Conservation (phyloP, 2,329 filamentous ascomycete genomes). For the Septoria linicola region DNA sequence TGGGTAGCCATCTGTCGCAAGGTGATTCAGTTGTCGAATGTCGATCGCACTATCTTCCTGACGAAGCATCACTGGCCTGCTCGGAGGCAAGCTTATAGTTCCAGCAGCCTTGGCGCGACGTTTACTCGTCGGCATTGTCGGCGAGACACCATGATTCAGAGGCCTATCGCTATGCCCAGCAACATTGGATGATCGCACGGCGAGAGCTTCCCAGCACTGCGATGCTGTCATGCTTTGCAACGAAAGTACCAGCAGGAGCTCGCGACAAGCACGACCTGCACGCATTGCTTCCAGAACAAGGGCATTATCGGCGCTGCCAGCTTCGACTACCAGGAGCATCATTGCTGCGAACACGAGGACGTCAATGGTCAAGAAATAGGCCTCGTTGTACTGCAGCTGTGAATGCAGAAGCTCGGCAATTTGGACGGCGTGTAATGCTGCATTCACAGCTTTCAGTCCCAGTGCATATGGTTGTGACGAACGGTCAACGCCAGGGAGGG, state of each 20-base stretch:
- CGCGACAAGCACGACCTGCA: conserved; percentile 15
- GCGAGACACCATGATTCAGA: not conserved
- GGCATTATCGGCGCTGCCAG: conserved; percentile 9
- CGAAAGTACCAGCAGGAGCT: conserved; percentile 19
- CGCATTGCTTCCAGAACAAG: conserved; percentile 17
- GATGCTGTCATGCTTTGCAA: conserved; percentile 17
- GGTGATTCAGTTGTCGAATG: too few species aligned
- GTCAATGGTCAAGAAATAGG: conserved; percentile 21
- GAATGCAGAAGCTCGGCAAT: conserved; percentile 22
- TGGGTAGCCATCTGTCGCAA: too few species aligned
- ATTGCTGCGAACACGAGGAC: conserved; percentile 22
- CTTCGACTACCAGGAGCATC: conserved; percentile 20
- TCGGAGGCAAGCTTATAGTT: not conserved
- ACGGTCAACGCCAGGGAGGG: conserved; percentile 1
- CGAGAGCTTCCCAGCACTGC: conserved; percentile 22
- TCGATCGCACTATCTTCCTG: conserved; percentile 5
- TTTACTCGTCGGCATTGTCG: not conserved
- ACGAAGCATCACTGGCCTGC: not conserved
- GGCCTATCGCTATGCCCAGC: not conserved
- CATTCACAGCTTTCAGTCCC: conserved; percentile 16
- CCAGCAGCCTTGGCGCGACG: not conserved
- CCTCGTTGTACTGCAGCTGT: conserved; percentile 21
- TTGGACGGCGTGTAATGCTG: conserved; percentile 20
- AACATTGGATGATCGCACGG: conserved; percentile 1
- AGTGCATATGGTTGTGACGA: conserved; percentile 6